Evolutionary conservation across 2,329 filamentous ascomycete species (phyloP).

Genomic region (Dryadomyces quercus-mongolicae): DNA sequence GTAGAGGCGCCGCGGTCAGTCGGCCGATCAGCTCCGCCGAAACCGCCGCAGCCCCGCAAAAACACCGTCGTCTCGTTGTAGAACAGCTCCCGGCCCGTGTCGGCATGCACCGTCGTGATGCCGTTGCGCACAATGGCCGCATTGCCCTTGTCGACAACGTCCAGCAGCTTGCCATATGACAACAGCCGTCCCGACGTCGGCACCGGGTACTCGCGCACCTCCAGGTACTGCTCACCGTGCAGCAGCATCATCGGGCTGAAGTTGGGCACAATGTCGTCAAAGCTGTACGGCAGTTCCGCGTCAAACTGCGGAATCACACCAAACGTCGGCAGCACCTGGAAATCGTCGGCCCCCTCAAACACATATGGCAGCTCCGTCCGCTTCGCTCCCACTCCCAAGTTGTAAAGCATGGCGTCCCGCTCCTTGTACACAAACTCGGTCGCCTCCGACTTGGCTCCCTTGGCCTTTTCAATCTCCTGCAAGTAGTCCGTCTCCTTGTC

Average conservation of each 20-base stretch:
- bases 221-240: constrained; percentile 96
- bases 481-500: constrained; percentile 49
- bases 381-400: constrained; percentile 87
- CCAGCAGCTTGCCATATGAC: constrained; percentile 69
- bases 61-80: constrained; percentile 96
- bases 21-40: constrained; percentile 71
- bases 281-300: constrained; percentile 65
- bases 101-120: constrained; percentile 72
- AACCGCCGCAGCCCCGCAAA: constrained; percentile 81
- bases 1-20: constrained; percentile 69
- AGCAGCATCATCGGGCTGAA: constrained; percentile 98
- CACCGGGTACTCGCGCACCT: constrained; percentile 83
- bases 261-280: constrained; percentile 80
- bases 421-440: constrained; percentile 77
- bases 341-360: constrained; percentile 82
- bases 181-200: constrained; percentile 70
- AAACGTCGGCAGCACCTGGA: constrained; percentile 90
- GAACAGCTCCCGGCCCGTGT: constrained; percentile 80
- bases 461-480: constrained; percentile 62
- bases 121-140: constrained; percentile 74
- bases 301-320: constrained; percentile 93
- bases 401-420: constrained; percentile 87
- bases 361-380: constrained; percentile 76
- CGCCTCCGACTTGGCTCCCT: constrained; percentile 56
- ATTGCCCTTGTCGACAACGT: constrained; percentile 91